phyloP scores from a whole-genome alignment of 1,284 basidiomycete species.

The Clitocybe nebularis region DNA sequence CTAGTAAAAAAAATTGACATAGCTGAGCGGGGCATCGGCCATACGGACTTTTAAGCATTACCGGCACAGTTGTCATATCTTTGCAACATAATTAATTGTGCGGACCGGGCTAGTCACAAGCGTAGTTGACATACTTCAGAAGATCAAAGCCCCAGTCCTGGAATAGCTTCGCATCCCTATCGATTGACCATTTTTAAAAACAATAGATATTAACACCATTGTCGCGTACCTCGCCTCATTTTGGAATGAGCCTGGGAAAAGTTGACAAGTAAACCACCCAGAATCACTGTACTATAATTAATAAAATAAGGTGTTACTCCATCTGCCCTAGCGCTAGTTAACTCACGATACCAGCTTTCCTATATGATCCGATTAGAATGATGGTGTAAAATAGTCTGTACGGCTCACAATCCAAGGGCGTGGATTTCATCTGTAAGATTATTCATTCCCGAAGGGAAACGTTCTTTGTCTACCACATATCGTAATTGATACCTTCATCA shows the following conservation, averaged over 20 bases:
- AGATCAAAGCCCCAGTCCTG: slow-evolving; percentile 52
- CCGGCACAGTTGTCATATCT: slow-evolving; percentile 46
- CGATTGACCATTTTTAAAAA: slow-evolving; percentile 1
- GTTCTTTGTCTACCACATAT: slow-evolving; percentile 29
- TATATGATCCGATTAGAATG: slow-evolving; percentile 1
- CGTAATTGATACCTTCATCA: neutral
- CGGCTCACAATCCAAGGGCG: slow-evolving; percentile 41
- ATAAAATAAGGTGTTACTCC: neutral
- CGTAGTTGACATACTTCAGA: slow-evolving; percentile 34
- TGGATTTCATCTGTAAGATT: slow-evolving; percentile 42
- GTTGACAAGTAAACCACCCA: slow-evolving; percentile 49
- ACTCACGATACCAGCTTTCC: slow-evolving; percentile 21
- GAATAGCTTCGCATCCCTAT: slow-evolving; percentile 39
- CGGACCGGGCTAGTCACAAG: neutral
- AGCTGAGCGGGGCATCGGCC: too few relatives aligned
- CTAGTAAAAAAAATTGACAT: slow-evolving; percentile 21
- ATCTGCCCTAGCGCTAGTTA: too few relatives aligned
- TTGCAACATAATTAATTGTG: neutral
- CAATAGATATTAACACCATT: neutral
- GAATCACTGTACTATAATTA: slow-evolving; percentile 44
- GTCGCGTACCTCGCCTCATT: slow-evolving; percentile 33
- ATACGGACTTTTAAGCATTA: too few relatives aligned
- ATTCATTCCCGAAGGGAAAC: slow-evolving; percentile 43
- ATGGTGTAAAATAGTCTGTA: too few relatives aligned
- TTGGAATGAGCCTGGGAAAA: slow-evolving; percentile 49